A percentile compares a stretch with the other conserved stretches of the same genome.
phyloP scores from a whole-genome alignment of 2,329 filamentous ascomycete genomes.

The Fusarium sp. region DNA sequence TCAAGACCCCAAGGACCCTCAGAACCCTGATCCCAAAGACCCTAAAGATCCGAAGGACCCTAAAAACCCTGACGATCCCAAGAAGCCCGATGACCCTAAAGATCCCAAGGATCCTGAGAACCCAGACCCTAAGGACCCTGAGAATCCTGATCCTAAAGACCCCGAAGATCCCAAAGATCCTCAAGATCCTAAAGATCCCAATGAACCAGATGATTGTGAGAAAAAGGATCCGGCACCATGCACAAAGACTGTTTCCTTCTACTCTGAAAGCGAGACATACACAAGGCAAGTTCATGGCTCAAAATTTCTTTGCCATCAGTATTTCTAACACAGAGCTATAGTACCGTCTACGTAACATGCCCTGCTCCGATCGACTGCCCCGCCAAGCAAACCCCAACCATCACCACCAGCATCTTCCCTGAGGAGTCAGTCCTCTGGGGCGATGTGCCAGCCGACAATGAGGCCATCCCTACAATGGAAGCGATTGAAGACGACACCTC shows the following conservation, averaged over 20 bases:
- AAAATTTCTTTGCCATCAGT: no score
- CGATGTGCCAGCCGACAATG: not conserved
- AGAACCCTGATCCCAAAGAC: not conserved
- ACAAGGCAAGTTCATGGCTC: no score
- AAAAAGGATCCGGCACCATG: not conserved
- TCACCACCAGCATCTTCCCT: slow-evolving; percentile 2
- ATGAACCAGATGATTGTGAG: not conserved
- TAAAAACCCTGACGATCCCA: not conserved
- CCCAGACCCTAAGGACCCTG: not conserved
- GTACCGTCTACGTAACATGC: slow-evolving; percentile 5
- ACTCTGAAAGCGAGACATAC: not conserved
- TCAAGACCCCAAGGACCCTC: not conserved
- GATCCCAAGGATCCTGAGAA: not conserved
- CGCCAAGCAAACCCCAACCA: not conserved
- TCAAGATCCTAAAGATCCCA: not conserved
- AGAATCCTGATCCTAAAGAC: not conserved
- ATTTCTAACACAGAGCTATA: not conserved
- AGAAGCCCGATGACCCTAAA: not conserved
- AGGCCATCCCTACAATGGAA: not conserved
- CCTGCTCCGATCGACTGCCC: not conserved
- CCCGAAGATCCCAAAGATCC: not conserved
- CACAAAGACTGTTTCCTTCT: slow-evolving; percentile 4
- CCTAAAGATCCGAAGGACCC: fast-evolving
- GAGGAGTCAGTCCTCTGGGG: not conserved
- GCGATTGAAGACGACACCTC: not conserved